A percentile compares a stretch with the other conserved stretches of the same genome.
Evolutionary conservation across 345 rosid genomes (phyloP).

Genomic region (Reutealis trisperma): DNA sequence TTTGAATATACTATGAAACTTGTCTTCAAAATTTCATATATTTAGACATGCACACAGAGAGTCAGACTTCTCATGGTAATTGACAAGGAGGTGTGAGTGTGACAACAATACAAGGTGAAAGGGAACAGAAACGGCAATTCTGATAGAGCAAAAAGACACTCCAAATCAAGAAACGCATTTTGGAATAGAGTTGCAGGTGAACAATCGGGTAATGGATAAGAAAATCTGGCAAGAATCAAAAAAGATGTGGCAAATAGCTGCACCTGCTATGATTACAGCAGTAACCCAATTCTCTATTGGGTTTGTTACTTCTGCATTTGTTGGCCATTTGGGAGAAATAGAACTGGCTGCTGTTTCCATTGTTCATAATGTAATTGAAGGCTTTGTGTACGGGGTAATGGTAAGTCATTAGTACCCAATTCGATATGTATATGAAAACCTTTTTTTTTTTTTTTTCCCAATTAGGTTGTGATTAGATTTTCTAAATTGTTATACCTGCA

Average conservation of each 20-base stretch:
- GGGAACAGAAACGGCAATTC: too few species aligned
- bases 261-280: conserved; percentile 44
- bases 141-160: neutral
- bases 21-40: too few species aligned
- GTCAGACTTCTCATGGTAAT: too few species aligned
- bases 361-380: conserved; percentile 41
- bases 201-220: neutral
- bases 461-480: too few species aligned
- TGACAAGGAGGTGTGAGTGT: too few species aligned
- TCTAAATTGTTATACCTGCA: neutral
- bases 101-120: too few species aligned
- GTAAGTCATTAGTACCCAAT: conserved; percentile 21
- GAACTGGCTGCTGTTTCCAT: conserved; percentile 52
- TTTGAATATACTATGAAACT: too few species aligned
- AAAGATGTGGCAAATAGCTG: conserved; percentile 56
- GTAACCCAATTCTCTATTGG: conserved; percentile 48
- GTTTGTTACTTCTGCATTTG: conserved; percentile 44
- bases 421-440: too few species aligned
- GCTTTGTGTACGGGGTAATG: conserved; percentile 53
- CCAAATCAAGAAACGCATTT: conserved; percentile 1
- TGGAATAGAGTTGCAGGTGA: conserved; percentile 13
- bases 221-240: conserved; percentile 44
- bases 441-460: too few species aligned
- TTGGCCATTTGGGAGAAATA: conserved; percentile 46
- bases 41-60: too few species aligned